phyloP scores from a whole-genome alignment of 2,329 filamentous ascomycete genomes.

The Pyricularia grisea region DNA sequence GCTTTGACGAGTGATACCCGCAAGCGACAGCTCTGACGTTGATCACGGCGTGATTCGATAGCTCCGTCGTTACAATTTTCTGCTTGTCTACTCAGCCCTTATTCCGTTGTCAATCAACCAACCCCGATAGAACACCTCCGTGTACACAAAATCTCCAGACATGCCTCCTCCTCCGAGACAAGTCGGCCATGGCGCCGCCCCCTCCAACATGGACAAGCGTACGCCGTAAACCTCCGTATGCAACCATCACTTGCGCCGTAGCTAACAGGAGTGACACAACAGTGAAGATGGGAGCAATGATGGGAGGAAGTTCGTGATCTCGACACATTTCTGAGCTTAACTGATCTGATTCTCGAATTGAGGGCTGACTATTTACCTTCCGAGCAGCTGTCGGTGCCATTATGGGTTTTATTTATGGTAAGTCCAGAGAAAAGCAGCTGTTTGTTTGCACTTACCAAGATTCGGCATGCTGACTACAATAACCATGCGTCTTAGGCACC shows the following conservation, averaged over 20 bases:
- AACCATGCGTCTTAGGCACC: slow-evolving; percentile 48
- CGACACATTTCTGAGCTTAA: not conserved
- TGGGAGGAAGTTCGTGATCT: slow-evolving; percentile 79
- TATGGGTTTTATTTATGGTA: slow-evolving; percentile 97
- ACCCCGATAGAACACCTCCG: slow-evolving; percentile 4
- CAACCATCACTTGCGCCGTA: not conserved
- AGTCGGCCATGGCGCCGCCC: slow-evolving; percentile 23
- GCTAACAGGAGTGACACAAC: slow-evolving; percentile 19
- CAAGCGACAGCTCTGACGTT: not conserved
- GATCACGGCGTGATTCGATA: not conserved
- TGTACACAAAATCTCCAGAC: not conserved
- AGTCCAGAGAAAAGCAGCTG: slow-evolving; percentile 10
- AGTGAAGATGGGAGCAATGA: slow-evolving; percentile 99
- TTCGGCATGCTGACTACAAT: not conserved
- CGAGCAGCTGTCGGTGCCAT: slow-evolving; percentile 78
- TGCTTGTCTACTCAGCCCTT: not conserved
- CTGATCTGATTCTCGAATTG: not conserved
- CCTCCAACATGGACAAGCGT: slow-evolving; percentile 47
- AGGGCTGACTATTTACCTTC: slow-evolving; percentile 2
- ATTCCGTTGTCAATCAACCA: not conserved
- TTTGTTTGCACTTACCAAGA: not conserved
- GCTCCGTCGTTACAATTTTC: not conserved
- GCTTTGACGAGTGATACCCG: not conserved
- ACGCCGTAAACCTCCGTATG: slow-evolving; percentile 14
- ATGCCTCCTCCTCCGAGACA: slow-evolving; percentile 24